phyloP scores from a whole-genome alignment of 352 stramenopile species.

The Pythium scleroteichum region DNA sequence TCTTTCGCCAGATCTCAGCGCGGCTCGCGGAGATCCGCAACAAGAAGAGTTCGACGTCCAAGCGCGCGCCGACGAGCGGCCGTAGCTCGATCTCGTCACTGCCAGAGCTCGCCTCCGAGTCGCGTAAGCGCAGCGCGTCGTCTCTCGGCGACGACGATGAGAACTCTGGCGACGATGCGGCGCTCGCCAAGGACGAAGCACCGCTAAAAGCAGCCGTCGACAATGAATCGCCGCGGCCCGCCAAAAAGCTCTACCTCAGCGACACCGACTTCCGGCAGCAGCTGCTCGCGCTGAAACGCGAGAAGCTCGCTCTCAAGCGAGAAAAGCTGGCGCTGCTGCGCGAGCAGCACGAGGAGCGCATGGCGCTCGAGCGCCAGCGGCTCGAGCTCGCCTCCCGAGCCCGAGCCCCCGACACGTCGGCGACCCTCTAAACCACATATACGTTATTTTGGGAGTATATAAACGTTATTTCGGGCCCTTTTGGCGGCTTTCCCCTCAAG shows the following conservation, averaged over 20 bases:
- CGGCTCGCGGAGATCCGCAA: conserved; percentile 25
- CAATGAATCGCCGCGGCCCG: neutral
- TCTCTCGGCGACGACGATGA: conserved; percentile 7
- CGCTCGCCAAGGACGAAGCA: conserved; percentile 3
- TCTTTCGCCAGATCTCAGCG: conserved; percentile 29
- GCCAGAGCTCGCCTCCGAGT: conserved; percentile 7
- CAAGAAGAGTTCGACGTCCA: conserved; percentile 7
- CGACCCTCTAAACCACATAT: neutral
- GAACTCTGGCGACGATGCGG: conserved; percentile 1
- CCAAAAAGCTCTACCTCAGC: neutral
- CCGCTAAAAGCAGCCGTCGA: no score
- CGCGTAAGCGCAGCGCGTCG: conserved; percentile 13
- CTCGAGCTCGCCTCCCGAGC: no score
- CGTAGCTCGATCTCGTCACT: conserved; percentile 21
- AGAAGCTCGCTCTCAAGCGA: conserved; percentile 48
- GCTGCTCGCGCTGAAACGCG: conserved; percentile 34
- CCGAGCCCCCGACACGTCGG: no score
- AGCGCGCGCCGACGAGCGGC: conserved; percentile 8
- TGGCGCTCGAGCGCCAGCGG: conserved; percentile 34
- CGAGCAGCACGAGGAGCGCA: conserved; percentile 39
- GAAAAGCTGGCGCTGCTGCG: conserved; percentile 39
- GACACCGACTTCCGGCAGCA: conserved; percentile 24
- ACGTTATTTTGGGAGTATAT: conserved; percentile 1
- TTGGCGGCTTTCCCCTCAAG: neutral
- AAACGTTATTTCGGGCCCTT: conserved; percentile 7